These are phyloP conservation scores for Theobroma grandiflorum DNA, from an alignment of 441 rosid species.

Conservation along the genomic window DNA sequence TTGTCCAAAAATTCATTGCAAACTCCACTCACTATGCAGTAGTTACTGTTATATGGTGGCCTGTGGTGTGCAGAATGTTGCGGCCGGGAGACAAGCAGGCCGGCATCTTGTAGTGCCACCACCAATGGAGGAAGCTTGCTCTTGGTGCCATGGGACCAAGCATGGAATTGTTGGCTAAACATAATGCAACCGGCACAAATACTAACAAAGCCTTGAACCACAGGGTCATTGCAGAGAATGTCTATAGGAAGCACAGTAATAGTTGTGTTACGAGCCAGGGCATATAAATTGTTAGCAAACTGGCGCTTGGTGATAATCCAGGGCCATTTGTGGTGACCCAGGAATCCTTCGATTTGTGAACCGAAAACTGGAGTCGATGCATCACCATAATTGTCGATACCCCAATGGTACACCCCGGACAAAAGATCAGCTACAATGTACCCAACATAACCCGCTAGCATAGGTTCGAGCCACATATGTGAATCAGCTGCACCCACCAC, in stretches of 20 bases:
- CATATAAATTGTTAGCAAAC: constrained; percentile 86
- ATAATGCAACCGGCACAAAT: constrained; percentile 72
- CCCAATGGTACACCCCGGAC: constrained; percentile 94
- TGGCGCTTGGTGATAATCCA: constrained; percentile 86
- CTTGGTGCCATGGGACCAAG: constrained; percentile 94
- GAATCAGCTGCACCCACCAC: constrained; percentile 49
- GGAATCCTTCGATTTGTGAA: constrained; percentile 81
- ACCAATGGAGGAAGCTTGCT: constrained; percentile 75
- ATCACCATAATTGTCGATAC: constrained; percentile 84
- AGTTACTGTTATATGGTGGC: constrained; percentile 80
- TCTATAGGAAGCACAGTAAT: constrained; percentile 64
- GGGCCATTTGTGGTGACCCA: constrained; percentile 93
- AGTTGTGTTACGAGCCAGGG: constrained; percentile 63
- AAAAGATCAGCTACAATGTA: constrained; percentile 82
- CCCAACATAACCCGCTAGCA: constrained; percentile 71
- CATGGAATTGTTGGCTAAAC: constrained; percentile 95
- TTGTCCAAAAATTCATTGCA: constrained; percentile 80
- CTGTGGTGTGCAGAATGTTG: constrained; percentile 83
- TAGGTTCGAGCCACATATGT: constrained; percentile 62
- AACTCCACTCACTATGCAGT: constrained; percentile 87
- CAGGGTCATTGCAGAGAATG: constrained; percentile 54
- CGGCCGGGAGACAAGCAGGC: constrained; percentile 68
- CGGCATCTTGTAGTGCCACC: constrained; percentile 71
- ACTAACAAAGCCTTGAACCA: constrained; percentile 57
- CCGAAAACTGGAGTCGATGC: constrained; percentile 77